Evolutionary conservation across 805 yeast species (phyloP).

Genomic region (Saccharomycodes ludwigii): DNA sequence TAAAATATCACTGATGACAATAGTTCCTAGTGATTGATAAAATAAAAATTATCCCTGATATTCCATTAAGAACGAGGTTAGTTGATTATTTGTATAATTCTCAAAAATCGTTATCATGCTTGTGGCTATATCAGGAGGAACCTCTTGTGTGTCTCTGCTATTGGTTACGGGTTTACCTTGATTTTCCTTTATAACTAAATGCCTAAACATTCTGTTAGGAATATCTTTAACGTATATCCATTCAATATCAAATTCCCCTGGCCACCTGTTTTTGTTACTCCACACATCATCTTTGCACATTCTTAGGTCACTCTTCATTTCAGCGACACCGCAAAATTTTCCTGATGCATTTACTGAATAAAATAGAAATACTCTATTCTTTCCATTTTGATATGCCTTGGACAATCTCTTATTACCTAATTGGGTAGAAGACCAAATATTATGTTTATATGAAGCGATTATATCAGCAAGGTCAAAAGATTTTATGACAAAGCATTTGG

Average conservation of each 20-base stretch:
- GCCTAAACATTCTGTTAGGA: slow-evolving; percentile 34
- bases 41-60: too few species aligned
- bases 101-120: slow-evolving; percentile 35
- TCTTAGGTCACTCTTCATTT: slow-evolving; percentile 30
- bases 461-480: slow-evolving; percentile 39
- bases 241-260: slow-evolving; percentile 38
- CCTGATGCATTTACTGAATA: slow-evolving; percentile 50
- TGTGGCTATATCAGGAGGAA: slow-evolving; percentile 36
- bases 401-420: slow-evolving; percentile 42
- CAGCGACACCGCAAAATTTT: slow-evolving; percentile 45
- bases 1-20: too few species aligned
- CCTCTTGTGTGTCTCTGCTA: slow-evolving; percentile 51
- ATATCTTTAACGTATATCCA: slow-evolving; percentile 43
- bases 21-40: too few species aligned
- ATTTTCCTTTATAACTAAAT: slow-evolving; percentile 32
- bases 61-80: not conserved
- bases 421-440: slow-evolving; percentile 49
- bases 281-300: slow-evolving; percentile 28
- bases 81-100: slow-evolving; percentile 2
- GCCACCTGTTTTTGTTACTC: slow-evolving; percentile 36
- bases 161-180: slow-evolving; percentile 41
- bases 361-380: slow-evolving; percentile 29
- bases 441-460: slow-evolving; percentile 33
- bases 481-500: slow-evolving; percentile 40
- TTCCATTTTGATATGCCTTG: slow-evolving; percentile 25